Conservation (phyloP, 495 filamentous ascomycete species). For the Penicillium herquei region DNA sequence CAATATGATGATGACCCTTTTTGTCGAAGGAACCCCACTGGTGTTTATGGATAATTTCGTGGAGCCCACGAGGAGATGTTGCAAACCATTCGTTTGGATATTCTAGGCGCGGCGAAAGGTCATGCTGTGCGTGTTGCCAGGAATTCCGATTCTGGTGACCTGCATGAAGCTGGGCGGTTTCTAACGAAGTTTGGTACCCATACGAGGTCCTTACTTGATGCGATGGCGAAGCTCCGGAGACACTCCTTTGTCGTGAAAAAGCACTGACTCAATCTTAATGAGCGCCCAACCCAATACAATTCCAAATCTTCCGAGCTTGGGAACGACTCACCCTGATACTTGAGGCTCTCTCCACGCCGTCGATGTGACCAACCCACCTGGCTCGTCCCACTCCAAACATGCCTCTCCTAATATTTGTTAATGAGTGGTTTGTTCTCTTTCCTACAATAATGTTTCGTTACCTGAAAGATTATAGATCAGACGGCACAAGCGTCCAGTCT, state of each 20-base stretch:
- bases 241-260: background rate
- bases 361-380: background rate
- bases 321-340: background rate
- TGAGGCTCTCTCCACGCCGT: background rate
- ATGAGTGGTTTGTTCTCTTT: background rate
- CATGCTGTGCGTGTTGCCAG: background rate
- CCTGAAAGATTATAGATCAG: constrained; percentile 4
- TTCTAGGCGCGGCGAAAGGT: background rate
- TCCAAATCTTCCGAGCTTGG: too few species aligned
- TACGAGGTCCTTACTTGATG: background rate
- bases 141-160: background rate
- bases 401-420: constrained; percentile 1
- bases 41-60: too few species aligned
- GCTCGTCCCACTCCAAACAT: constrained; percentile 8
- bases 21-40: too few species aligned
- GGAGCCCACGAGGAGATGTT: too few species aligned
- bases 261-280: background rate
- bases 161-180: background rate
- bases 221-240: background rate
- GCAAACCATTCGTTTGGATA: too few species aligned
- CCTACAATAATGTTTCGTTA: background rate
- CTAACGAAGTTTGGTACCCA: background rate
- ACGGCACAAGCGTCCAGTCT: constrained; percentile 4
- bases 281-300: too few species aligned
- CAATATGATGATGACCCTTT: background rate